Percentiles rank a stretch among this genome's conserved stretches.
phyloP scores from a whole-genome alignment of 2,329 filamentous ascomycete species.

The Neonectria coccinea region DNA sequence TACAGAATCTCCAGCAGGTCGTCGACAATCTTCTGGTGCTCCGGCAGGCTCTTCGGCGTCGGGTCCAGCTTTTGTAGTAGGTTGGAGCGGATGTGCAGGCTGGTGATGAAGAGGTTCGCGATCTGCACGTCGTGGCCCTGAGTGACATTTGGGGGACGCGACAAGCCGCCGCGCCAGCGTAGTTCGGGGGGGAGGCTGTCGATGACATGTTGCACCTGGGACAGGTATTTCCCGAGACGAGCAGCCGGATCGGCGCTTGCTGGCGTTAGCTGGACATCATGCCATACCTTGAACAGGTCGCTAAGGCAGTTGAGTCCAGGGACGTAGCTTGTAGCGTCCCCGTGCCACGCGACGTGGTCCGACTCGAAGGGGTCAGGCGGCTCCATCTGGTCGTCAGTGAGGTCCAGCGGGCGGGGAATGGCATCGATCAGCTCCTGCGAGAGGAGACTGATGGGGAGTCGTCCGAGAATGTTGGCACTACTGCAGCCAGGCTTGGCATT shows the following conservation, averaged over 20 bases:
- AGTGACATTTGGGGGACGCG: slow-evolving; percentile 45
- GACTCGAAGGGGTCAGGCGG: slow-evolving; percentile 5
- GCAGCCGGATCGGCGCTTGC: slow-evolving; percentile 19
- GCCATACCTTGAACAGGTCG: slow-evolving; percentile 51
- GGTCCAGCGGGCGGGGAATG: slow-evolving; percentile 41
- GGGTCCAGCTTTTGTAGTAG: slow-evolving; percentile 49
- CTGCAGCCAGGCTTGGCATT: slow-evolving; percentile 29
- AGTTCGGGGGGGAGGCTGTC: slow-evolving; percentile 50
- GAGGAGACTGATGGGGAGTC: slow-evolving; percentile 43
- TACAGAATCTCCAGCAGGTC: slow-evolving; percentile 52
- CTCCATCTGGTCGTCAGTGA: slow-evolving; percentile 50
- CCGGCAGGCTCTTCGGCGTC: slow-evolving; percentile 24
- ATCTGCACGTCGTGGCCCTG: slow-evolving; percentile 53
- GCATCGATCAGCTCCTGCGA: slow-evolving; percentile 38
- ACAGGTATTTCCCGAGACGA: slow-evolving; percentile 29
- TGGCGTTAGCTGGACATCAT: slow-evolving; percentile 41
- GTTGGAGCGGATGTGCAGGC: slow-evolving; percentile 52
- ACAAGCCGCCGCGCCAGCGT: slow-evolving; percentile 52
- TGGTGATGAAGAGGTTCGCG: slow-evolving; percentile 53
- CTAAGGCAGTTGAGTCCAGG: slow-evolving; percentile 50
- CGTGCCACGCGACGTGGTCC: slow-evolving; percentile 46
- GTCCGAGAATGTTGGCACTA: slow-evolving; percentile 47
- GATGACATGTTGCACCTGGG: slow-evolving; percentile 45
- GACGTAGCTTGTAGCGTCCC: slow-evolving; percentile 48
- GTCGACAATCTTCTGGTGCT: slow-evolving; percentile 50